Base-by-base conservation (phyloP, 768 basidiomycete species). In the Amanita rubescens region DNA sequence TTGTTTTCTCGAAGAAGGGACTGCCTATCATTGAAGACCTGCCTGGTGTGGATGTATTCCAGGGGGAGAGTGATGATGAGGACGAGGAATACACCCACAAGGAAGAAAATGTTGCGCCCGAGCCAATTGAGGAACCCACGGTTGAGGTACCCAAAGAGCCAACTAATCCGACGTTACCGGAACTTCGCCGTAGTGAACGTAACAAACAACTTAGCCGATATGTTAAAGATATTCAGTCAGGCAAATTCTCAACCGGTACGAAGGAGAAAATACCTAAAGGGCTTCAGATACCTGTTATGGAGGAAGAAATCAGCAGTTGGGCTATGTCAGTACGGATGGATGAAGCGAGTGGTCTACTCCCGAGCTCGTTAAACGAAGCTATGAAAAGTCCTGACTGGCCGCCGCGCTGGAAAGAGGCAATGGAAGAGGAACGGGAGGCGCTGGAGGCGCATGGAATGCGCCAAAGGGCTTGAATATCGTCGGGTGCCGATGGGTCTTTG, bases 401-500 rank as follows among this genome's bases (percentile, higher is more conserved):
- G 51, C 49, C 47, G 2, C 5, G 56, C 34, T 59, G 58, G 62
- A 22, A 61, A 39, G n/a, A 55, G 14, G 56, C 57, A 15, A 55
- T 63, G 30, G 20, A 58, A 14, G 46, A 56, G 11, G 55, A 62
- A 34, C 9, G 68, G 55, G 59, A 63, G 63, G 33, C 43, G 1
- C 55, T 62, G 3, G 41, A 54, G n/a, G 49, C 55, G 20, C 61
- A 56, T 24, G 57, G 59, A 6, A 63, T 59, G 17, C 19, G 10
- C 66, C 62, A 0, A 3, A 49, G 5, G 53, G 52, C 5, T 1
- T 47, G 2, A 62, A 61, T 2, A 47, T 58, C 0, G 44, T 69
- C 0, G 53, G 50, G 0, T 60, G 56, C 5, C 60, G 60, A 52
- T 66, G 64, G 64, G 60, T 67, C 14, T 72, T 67, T 56, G 56